These are phyloP conservation scores for Rutstroemia sp. DNA, from an alignment of 2,329 filamentous ascomycete species.

Conservation along the genomic window DNA sequence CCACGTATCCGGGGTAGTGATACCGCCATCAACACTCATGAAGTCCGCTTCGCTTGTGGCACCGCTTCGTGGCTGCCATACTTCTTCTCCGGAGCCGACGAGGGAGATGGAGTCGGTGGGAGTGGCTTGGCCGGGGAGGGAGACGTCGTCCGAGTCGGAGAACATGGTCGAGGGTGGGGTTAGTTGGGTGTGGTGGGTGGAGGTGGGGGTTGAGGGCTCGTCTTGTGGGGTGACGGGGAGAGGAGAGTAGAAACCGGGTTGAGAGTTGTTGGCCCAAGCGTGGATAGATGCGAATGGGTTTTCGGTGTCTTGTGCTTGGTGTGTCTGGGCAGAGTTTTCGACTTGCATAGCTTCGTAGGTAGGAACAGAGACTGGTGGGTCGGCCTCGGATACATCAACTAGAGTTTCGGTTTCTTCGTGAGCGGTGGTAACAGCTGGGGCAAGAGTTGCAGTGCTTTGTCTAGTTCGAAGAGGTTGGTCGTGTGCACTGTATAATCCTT, in stretches of 20 bases:
- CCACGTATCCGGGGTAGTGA: constrained; percentile 56
- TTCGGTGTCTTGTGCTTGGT: constrained; percentile 46
- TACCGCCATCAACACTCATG: constrained; percentile 52
- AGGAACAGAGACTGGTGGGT: constrained; percentile 23
- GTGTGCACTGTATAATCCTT: constrained; percentile 31
- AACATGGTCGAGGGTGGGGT: constrained; percentile 19
- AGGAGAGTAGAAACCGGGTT: constrained; percentile 50
- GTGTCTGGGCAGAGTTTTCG: constrained; percentile 33
- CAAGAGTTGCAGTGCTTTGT: constrained; percentile 18
- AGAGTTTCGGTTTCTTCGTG: constrained; percentile 18
- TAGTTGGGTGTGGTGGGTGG: constrained; percentile 8
- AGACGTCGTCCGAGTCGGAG: constrained; percentile 18
- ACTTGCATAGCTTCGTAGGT: constrained; percentile 17
- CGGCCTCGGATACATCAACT: constrained; percentile 25
- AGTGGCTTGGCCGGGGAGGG: constrained; percentile 40
- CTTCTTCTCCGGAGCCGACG: constrained; percentile 42
- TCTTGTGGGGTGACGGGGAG: constrained; percentile 39
- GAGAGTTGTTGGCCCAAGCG: constrained; percentile 49
- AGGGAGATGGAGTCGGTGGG: constrained; percentile 53
- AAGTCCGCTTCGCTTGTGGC: constrained; percentile 44
- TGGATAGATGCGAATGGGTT: constrained; percentile 52
- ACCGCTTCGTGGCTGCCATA: constrained; percentile 30
- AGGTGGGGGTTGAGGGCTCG: constrained; percentile 26
- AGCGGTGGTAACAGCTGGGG: not conserved
- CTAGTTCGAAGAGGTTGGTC: constrained; percentile 12